Evolutionary conservation across 2,329 filamentous ascomycete species (phyloP).

Genomic region (Cryphonectria japonica): DNA sequence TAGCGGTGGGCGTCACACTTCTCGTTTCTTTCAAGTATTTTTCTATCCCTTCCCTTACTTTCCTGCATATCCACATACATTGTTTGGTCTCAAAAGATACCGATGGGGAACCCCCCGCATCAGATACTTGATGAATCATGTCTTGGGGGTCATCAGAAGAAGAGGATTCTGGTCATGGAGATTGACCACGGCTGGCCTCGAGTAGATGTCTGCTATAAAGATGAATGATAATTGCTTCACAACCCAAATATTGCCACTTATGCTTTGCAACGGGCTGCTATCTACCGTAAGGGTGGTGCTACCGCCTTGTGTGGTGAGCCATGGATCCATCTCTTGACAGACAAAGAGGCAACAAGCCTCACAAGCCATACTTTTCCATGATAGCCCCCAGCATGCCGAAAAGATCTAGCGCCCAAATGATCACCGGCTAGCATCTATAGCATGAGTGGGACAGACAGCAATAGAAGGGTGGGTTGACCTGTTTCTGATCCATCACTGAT

Average conservation of each 20-base stretch:
- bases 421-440: background rate
- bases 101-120: background rate
- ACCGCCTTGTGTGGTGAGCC: background rate
- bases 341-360: background rate
- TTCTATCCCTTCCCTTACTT: background rate
- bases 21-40: constrained; percentile 8
- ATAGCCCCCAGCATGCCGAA: background rate
- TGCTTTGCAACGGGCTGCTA: background rate
- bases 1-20: constrained; percentile 29
- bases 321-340: background rate
- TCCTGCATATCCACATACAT: background rate
- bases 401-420: background rate
- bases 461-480: background rate
- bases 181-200: background rate
- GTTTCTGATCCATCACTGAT: background rate
- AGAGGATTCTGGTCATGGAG: constrained; percentile 1
- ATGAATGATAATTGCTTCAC: constrained; percentile 8
- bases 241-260: background rate
- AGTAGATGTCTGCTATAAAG: constrained; percentile 10
- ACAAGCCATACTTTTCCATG: background rate
- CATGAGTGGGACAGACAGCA: background rate
- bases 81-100: background rate
- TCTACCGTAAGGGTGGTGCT: background rate
- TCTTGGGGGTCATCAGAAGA: background rate
- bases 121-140: background rate